Evolutionary conservation across 208 protist species (phyloP).

Genomic region (Strigomonas culicis): DNA sequence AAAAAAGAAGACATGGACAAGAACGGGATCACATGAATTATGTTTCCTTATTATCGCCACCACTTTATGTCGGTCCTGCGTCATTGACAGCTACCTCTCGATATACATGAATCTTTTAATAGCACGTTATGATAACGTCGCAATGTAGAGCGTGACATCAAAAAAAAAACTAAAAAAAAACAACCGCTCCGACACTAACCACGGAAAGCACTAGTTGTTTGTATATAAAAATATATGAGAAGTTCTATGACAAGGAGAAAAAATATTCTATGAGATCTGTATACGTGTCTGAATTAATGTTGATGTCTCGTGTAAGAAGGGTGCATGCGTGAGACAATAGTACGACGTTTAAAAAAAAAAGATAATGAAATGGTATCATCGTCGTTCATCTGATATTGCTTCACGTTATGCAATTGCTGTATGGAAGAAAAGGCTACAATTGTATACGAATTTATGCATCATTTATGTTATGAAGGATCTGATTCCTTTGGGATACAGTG

Average conservation of each 20-base stretch:
- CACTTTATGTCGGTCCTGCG: too few species aligned
- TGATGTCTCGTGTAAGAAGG: background rate
- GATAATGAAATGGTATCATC: background rate
- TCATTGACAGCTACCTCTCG: too few species aligned
- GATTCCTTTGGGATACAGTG: too few species aligned
- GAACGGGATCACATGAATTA: too few species aligned
- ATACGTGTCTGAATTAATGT: background rate
- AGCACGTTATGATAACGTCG: too few species aligned
- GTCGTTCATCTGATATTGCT: background rate
- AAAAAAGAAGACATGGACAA: background rate
- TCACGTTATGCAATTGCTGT: background rate
- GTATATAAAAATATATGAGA: constrained; percentile 13
- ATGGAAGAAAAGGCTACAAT: background rate
- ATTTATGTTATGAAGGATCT: background rate
- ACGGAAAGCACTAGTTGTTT: too few species aligned
- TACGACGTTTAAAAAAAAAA: constrained; percentile 11
- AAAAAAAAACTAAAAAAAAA: too few species aligned
- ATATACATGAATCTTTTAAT: too few species aligned
- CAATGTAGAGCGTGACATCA: too few species aligned
- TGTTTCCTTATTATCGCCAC: too few species aligned
- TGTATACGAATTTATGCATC: constrained; percentile 1
- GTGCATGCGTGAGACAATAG: background rate
- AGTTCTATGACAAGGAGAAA: background rate
- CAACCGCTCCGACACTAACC: too few species aligned
- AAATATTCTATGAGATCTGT: background rate